A percentile compares a stretch with the other conserved stretches of the same genome.
Evolutionary conservation across 2,329 filamentous ascomycete species (phyloP).

Genomic region (Graphilbum sp.): DNA sequence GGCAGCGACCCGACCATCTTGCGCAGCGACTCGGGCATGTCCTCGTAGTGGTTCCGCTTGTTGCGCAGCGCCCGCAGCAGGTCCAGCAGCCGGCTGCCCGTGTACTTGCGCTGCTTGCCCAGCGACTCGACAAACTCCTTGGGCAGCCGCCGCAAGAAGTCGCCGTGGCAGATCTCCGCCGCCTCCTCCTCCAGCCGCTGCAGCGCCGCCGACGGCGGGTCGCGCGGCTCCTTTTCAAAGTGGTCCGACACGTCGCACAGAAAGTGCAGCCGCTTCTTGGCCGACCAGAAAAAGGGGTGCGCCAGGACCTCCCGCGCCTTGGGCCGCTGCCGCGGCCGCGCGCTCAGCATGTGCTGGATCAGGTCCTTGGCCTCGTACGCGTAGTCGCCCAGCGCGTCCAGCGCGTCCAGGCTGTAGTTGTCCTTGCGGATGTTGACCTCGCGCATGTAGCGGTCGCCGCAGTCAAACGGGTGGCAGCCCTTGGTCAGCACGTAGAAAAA

Average conservation of each 20-base stretch:
- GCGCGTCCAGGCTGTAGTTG: constrained; percentile 51
- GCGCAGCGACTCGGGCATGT: constrained; percentile 71
- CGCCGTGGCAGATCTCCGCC: constrained; percentile 39
- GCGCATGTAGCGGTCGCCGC: constrained; percentile 84
- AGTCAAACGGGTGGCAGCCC: constrained; percentile 84
- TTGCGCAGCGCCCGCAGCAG: constrained; percentile 78
- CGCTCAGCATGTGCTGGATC: constrained; percentile 59
- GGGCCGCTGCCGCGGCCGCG: constrained; percentile 42
- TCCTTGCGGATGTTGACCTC: constrained; percentile 96
- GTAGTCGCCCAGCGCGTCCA: constrained; percentile 67
- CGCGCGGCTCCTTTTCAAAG: constrained; percentile 81
- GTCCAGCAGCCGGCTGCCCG: constrained; percentile 67
- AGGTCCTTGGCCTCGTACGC: constrained; percentile 77
- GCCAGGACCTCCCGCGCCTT: constrained; percentile 66
- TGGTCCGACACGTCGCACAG: constrained; percentile 94
- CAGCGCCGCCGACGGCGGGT: constrained; percentile 59
- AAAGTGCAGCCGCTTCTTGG: constrained; percentile 78
- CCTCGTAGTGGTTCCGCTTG: constrained; percentile 96
- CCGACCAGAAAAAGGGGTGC: constrained; percentile 92
- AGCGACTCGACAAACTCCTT: constrained; percentile 75
- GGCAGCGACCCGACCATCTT: constrained; percentile 54
- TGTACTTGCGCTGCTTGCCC: constrained; percentile 92
- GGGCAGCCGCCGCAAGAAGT: constrained; percentile 66
- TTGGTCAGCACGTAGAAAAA: constrained; percentile 98
- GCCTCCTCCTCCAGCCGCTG: constrained; percentile 39